phyloP scores from a whole-genome alignment of 345 rosid genomes.

The Combretum micranthum region DNA sequence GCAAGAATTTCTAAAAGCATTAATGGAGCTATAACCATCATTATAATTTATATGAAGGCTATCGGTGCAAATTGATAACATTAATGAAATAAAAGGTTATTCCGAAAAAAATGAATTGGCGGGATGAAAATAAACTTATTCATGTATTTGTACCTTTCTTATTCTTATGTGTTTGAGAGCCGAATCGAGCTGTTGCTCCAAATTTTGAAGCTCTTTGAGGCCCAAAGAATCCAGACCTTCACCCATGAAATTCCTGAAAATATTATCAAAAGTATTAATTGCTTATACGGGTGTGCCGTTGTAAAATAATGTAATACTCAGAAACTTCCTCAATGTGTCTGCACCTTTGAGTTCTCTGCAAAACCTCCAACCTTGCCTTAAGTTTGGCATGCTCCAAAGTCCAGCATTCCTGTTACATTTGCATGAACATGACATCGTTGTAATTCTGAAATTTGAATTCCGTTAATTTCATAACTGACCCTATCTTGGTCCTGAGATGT shows the following conservation, averaged over 20 bases:
- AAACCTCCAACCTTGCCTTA: constrained; percentile 78
- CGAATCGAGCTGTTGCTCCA: constrained; percentile 91
- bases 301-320: neutral
- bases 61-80: no score
- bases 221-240: constrained; percentile 65
- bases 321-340: neutral
- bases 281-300: neutral
- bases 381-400: constrained; percentile 64
- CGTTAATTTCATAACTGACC: no score
- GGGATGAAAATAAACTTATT: neutral
- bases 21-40: no score
- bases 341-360: constrained; percentile 80
- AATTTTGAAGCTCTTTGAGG: constrained; percentile 64
- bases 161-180: constrained; percentile 75
- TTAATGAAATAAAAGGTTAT: no score
- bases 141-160: constrained; percentile 42
- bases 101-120: no score
- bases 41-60: no score
- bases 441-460: no score
- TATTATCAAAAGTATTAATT: neutral
- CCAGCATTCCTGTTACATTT: constrained; percentile 53
- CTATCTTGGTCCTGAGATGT: no score
- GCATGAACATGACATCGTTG: neutral
- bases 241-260: constrained; percentile 72
- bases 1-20: no score